Percentiles rank a stretch among this genome's conserved stretches.
phyloP scores from a whole-genome alignment of 805 yeast genomes.

The Candida hungchunana region DNA sequence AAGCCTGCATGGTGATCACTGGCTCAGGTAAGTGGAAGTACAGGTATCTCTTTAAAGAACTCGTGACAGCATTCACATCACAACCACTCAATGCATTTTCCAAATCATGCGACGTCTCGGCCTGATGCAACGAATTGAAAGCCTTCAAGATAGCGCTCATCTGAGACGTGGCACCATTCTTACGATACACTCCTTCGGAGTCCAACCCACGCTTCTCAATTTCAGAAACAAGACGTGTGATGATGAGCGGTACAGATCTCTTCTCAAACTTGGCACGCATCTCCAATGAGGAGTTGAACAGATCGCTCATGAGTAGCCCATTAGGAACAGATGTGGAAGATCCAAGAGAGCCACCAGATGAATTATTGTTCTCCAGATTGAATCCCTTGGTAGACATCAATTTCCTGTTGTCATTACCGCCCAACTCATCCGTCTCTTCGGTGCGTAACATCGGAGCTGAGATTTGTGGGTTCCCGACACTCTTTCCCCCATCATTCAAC shows the following conservation, averaged over 20 bases:
- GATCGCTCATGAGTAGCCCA: conserved; percentile 21
- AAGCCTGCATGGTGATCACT: conserved; percentile 63
- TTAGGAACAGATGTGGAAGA: conserved; percentile 5
- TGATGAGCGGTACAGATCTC: conserved; percentile 61
- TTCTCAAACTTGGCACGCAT: conserved; percentile 61
- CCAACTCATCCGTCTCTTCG: conserved; percentile 28
- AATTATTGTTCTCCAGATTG: conserved; percentile 6
- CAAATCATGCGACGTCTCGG: conserved; percentile 32
- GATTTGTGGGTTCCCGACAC: conserved; percentile 27
- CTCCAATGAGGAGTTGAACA: conserved; percentile 48
- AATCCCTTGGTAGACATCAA: conserved; percentile 24
- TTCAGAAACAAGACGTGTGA: conserved; percentile 66
- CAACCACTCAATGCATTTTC: conserved; percentile 36
- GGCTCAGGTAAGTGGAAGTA: conserved; percentile 77
- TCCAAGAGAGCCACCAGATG: conserved; percentile 5
- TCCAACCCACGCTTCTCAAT: conserved; percentile 75
- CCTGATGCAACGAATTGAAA: conserved; percentile 25
- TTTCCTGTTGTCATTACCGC: conserved; percentile 35
- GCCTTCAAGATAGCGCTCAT: conserved; percentile 33
- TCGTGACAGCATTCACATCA: conserved; percentile 84
- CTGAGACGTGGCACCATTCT: conserved; percentile 51
- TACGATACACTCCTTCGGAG: conserved; percentile 84
- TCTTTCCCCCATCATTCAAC: conserved; percentile 12
- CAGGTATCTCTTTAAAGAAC: conserved; percentile 82
- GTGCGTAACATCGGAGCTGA: conserved; percentile 35